phyloP scores from a whole-genome alignment of 73 alveolate species.

The Symbiodinium pilosum region DNA sequence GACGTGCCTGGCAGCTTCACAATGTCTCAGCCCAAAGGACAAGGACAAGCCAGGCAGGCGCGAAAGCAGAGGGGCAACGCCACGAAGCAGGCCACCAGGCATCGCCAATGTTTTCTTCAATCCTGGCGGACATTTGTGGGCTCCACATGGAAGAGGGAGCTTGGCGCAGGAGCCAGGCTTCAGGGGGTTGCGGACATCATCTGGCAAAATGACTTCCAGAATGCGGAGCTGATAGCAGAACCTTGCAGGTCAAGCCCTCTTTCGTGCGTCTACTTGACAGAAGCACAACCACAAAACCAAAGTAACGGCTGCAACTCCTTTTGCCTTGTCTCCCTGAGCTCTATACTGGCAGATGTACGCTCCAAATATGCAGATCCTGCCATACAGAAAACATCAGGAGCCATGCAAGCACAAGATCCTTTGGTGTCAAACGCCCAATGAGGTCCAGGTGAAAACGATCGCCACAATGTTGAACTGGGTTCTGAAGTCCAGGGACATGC shows the following conservation, averaged over 20 bases:
- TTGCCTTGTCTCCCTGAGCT: too few relatives aligned
- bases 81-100: conserved; percentile 89
- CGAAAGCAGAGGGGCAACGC: conserved; percentile 89
- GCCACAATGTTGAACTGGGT: conserved; percentile 72
- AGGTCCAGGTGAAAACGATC: conserved; percentile 51
- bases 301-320: too few relatives aligned
- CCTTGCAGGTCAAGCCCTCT: too few relatives aligned
- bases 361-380: conserved; percentile 79
- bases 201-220: conserved; percentile 82
- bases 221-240: conserved; percentile 93
- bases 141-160: too few relatives aligned
- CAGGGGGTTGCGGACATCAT: conserved; percentile 90
- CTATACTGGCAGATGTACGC: conserved; percentile 67
- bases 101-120: conserved; percentile 71
- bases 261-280: too few relatives aligned
- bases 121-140: not conserved
- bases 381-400: too few relatives aligned
- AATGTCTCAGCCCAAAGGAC: not conserved
- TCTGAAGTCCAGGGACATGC: conserved; percentile 76
- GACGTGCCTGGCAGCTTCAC: conserved; percentile 44
- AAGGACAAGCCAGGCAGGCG: conserved; percentile 19
- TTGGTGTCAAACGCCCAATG: not conserved
- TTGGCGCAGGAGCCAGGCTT: conserved; percentile 9
- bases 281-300: too few relatives aligned
- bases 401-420: too few relatives aligned